phyloP scores from a whole-genome alignment of 441 rosid genomes.

The Flueggea neowawraea region DNA sequence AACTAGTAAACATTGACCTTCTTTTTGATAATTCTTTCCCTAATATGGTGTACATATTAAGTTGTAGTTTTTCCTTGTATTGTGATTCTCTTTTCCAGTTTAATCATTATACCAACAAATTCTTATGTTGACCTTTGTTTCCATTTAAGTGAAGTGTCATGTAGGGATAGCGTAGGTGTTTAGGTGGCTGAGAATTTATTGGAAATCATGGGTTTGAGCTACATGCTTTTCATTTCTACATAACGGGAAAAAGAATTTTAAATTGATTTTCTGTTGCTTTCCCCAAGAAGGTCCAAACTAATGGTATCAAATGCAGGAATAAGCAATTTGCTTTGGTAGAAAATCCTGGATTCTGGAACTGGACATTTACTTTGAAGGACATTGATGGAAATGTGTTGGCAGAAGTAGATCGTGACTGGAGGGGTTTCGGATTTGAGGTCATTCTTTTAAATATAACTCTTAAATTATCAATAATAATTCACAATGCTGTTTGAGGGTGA shows the following conservation, averaged over 20 bases:
- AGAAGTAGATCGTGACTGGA: conserved; percentile 94
- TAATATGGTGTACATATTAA: no score
- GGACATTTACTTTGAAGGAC: conserved; percentile 94
- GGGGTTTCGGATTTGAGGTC: conserved; percentile 99
- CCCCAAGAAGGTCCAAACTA: conserved; percentile 3
- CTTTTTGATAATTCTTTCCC: no score
- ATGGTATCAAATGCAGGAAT: conserved; percentile 40
- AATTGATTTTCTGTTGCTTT: background rate
- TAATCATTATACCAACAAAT: no score
- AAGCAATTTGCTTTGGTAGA: conserved; percentile 91
- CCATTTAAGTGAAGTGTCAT: no score
- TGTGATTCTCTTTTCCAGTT: no score
- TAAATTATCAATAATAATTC: background rate
- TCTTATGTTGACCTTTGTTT: no score
- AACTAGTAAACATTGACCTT: no score
- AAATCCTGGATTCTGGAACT: conserved; percentile 95
- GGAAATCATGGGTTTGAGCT: background rate
- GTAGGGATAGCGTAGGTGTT: no score
- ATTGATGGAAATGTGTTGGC: conserved; percentile 75
- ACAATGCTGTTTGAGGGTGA: background rate
- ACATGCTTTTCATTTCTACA: background rate
- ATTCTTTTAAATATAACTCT: conserved; percentile 11
- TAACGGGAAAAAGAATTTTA: background rate
- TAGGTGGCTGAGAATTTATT: no score
- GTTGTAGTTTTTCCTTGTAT: no score